Conservation (phyloP, 1,139 yeast genomes). For the Protomyces lactucae-debilis region DNA sequence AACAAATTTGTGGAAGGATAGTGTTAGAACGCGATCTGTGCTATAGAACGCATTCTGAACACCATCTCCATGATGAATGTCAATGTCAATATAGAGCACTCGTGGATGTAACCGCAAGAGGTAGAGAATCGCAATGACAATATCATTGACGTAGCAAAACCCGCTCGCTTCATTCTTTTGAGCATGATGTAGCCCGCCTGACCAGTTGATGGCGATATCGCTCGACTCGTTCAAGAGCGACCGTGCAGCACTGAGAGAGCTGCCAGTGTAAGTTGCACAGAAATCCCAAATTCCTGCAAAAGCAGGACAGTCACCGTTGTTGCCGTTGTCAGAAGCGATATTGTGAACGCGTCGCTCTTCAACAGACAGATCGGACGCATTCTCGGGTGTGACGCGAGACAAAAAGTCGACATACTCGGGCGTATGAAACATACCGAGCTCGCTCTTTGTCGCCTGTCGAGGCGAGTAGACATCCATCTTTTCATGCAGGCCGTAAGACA, state of each 20-base stretch:
- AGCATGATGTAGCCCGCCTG: slow-evolving; percentile 96
- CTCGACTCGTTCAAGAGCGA: slow-evolving; percentile 78
- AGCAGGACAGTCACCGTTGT: slow-evolving; percentile 72
- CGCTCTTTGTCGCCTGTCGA: slow-evolving; percentile 72
- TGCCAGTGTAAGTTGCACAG: slow-evolving; percentile 82
- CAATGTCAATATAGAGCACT: slow-evolving; percentile 89
- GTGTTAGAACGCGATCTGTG: slow-evolving; percentile 92
- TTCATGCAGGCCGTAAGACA: slow-evolving; percentile 77
- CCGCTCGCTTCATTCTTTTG: slow-evolving; percentile 92
- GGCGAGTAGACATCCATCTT: slow-evolving; percentile 87
- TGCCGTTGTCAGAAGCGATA: slow-evolving; percentile 22
- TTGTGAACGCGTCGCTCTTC: slow-evolving; percentile 13
- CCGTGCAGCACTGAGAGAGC: slow-evolving; percentile 86
- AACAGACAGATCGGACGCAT: slow-evolving; percentile 57
- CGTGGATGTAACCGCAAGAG: slow-evolving; percentile 81
- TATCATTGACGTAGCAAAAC: slow-evolving; percentile 91
- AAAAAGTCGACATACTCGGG: slow-evolving; percentile 82
- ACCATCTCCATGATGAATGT: slow-evolving; percentile 96
- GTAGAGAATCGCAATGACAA: slow-evolving; percentile 79
- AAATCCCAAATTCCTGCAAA: slow-evolving; percentile 93
- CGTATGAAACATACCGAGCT: slow-evolving; percentile 73
- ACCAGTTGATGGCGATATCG: slow-evolving; percentile 95
- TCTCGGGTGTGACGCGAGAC: slow-evolving; percentile 74
- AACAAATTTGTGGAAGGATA: slow-evolving; percentile 80
- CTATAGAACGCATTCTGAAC: slow-evolving; percentile 96